phyloP scores from a whole-genome alignment of 2,329 filamentous ascomycete species.

The Pestalotiopsis sp. region DNA sequence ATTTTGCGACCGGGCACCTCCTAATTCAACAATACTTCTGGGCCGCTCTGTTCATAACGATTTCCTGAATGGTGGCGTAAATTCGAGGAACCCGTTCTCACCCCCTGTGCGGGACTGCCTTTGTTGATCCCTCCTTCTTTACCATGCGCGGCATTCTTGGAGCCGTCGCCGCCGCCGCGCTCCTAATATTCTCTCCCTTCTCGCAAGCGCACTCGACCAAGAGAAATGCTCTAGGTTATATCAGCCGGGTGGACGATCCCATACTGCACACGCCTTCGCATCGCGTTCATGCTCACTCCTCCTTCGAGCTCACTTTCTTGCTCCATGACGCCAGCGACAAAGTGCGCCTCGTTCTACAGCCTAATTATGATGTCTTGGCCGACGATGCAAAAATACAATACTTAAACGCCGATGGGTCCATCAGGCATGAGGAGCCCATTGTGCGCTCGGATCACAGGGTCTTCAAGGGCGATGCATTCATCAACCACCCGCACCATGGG shows the following conservation, averaged over 20 bases:
- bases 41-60: slow-evolving; percentile 3
- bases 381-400: slow-evolving; percentile 75
- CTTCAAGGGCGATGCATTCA: slow-evolving; percentile 78
- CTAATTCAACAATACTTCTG: neutral
- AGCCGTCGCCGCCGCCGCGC: slow-evolving; percentile 26
- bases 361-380: slow-evolving; percentile 87
- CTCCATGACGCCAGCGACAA: slow-evolving; percentile 68
- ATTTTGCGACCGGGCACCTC: neutral
- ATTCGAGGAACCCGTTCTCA: slow-evolving; percentile 13
- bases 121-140: slow-evolving; percentile 12
- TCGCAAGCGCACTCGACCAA: slow-evolving; percentile 67
- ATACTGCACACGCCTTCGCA: slow-evolving; percentile 78
- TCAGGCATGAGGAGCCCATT: slow-evolving; percentile 68
- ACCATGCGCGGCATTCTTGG: slow-evolving; percentile 32
- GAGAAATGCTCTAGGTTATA: slow-evolving; percentile 74
- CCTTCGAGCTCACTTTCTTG: slow-evolving; percentile 83
- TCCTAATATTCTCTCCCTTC: slow-evolving; percentile 31
- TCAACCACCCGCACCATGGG: slow-evolving; percentile 58
- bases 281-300: slow-evolving; percentile 76
- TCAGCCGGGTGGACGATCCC: slow-evolving; percentile 74
- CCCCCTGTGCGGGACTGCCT: slow-evolving; percentile 22
- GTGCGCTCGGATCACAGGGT: slow-evolving; percentile 76
- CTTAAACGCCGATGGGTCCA: slow-evolving; percentile 69
- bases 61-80: slow-evolving; percentile 27
- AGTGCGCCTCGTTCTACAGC: slow-evolving; percentile 79